Percentiles rank a stretch among this genome's conserved stretches.
phyloP scores from a whole-genome alignment of 345 rosid genomes.

The Salix koriyanagi region DNA sequence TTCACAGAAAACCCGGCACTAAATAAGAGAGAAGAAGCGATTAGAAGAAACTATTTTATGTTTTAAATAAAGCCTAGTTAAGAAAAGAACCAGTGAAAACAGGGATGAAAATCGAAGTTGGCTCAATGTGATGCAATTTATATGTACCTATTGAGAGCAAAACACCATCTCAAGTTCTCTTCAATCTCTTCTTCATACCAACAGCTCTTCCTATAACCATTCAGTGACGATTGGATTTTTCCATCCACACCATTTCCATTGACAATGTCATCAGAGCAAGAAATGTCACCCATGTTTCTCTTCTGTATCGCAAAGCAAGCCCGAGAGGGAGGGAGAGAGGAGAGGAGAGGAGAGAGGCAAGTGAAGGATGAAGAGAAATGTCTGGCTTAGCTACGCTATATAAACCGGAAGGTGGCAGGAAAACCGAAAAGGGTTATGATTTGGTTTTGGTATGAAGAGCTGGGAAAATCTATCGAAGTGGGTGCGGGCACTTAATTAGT shows the following conservation, averaged over 20 bases:
- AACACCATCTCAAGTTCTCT: slow-evolving; percentile 56
- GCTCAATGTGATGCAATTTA: neutral
- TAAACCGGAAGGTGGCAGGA: slow-evolving; percentile 27
- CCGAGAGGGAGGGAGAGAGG: neutral
- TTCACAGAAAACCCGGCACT: neutral
- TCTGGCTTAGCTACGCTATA: slow-evolving; percentile 12
- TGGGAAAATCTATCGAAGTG: slow-evolving; percentile 27
- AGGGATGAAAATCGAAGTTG: neutral
- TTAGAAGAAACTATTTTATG: neutral
- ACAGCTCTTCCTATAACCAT: slow-evolving; percentile 61
- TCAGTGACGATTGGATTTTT: slow-evolving; percentile 27
- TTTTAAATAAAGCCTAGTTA: neutral
- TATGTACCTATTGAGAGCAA: slow-evolving; percentile 58
- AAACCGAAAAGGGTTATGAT: slow-evolving; percentile 23
- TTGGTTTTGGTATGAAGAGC: slow-evolving; percentile 21
- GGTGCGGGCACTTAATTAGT: neutral
- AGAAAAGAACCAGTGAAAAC: neutral
- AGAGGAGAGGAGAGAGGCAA: neutral
- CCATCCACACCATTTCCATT: slow-evolving; percentile 36
- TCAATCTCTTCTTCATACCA: slow-evolving; percentile 72
- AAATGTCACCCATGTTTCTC: slow-evolving; percentile 45
- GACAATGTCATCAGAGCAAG: slow-evolving; percentile 33
- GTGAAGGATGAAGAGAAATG: slow-evolving; percentile 14
- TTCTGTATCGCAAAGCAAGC: neutral
- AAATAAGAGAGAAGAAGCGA: neutral